Evolutionary conservation across 352 stramenopile species (phyloP), one percentile per base, ranked within the genome.

Genomic region (Phytophthora melonis): DNA sequence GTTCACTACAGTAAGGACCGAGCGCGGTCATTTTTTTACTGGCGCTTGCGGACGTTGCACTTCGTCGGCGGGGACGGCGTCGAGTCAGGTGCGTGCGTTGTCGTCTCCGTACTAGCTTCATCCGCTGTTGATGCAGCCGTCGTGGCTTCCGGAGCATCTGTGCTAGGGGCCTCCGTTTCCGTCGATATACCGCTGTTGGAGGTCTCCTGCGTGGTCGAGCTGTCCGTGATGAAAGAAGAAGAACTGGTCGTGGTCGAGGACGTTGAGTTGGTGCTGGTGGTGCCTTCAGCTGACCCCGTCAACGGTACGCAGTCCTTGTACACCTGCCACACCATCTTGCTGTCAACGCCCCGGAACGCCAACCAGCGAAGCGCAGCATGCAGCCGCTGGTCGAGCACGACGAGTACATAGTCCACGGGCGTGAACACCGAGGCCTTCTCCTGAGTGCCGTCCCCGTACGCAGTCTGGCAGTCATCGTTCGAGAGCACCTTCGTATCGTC

Each of bases 361-460:
- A 79, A 58, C 68, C 69, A 77, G 68, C 71, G 63, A 80, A 80
- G 5, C 70, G 74, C 1, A 78, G 60, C 70, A 78, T 80, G 62
- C 69, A 80, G 0, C 71, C 71, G 8, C 49, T 66, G 2, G 65
- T 49, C 6, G 63, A 69, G 21, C 74, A 80, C 9, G 53, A 69
- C 19, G 74, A 80, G 62, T 78, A n/a, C n/a, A n/a, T n/a, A 78
- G 70, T 80, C 74, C 23, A 78, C 66, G 9, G 74, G 74, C 3
- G 63, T 70, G 47, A 80, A 77, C 43, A 77, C 59, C 6, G 66
- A 79, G 30, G 71, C 63, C 50, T 34, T 43, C 18, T 75, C 65
- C 39, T 77, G 56, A 3, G 36, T 59, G 8, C 56, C 66, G 21
- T 72, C 72, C 25, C 71, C 60, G 30, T 77, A 80, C 7, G 68